phyloP scores from a whole-genome alignment of 2,329 filamentous ascomycete species.

The Colletotrichum sp. region DNA sequence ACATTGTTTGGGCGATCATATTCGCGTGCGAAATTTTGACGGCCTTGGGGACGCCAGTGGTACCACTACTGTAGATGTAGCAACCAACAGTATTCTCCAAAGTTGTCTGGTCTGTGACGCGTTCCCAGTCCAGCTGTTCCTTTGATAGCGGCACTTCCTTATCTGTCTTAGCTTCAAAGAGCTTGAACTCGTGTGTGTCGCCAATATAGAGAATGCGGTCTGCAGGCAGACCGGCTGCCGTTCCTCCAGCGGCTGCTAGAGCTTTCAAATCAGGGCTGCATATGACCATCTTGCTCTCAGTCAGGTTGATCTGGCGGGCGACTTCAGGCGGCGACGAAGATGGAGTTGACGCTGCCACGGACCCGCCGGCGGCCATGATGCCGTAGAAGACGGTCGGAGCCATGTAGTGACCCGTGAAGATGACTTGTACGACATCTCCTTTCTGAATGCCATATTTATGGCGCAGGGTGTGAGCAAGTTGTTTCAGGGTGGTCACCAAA shows the following conservation, averaged over 20 bases:
- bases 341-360: slow-evolving; percentile 61
- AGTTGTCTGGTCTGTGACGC: slow-evolving; percentile 52
- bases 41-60: slow-evolving; percentile 53
- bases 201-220: slow-evolving; percentile 30
- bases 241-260: slow-evolving; percentile 53
- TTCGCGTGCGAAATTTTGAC: slow-evolving; percentile 51
- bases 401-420: slow-evolving; percentile 61
- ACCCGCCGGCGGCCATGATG: slow-evolving; percentile 62
- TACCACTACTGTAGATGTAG: slow-evolving; percentile 54
- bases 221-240: slow-evolving; percentile 46
- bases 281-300: slow-evolving; percentile 41
- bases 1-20: slow-evolving; percentile 40
- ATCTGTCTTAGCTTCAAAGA: slow-evolving; percentile 32
- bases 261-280: slow-evolving; percentile 54
- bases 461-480: slow-evolving; percentile 61
- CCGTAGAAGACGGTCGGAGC: slow-evolving; percentile 60
- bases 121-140: slow-evolving; percentile 53
- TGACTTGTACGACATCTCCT: slow-evolving; percentile 58
- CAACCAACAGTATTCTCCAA: slow-evolving; percentile 47
- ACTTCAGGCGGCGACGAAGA: slow-evolving; percentile 56
- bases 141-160: slow-evolving; percentile 36
- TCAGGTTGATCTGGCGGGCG: slow-evolving; percentile 46
- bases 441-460: slow-evolving; percentile 51
- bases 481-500: slow-evolving; percentile 52
- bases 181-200: slow-evolving; percentile 21